Conservation (phyloP, 306 rosid species). For the Quercus aquifolioides region DNA sequence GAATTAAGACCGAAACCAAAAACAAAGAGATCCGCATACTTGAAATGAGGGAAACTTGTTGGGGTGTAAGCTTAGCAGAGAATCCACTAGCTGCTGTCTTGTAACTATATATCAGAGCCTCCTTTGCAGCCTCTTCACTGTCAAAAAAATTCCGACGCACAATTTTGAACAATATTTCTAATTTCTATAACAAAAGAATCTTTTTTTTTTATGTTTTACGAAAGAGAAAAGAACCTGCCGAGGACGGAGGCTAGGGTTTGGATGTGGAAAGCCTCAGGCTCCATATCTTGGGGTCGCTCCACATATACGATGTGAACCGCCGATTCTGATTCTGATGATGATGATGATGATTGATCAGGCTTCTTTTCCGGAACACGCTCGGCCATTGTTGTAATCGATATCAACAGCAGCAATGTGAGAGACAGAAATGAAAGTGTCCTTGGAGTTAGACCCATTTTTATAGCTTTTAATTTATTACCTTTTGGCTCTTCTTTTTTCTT, state of each 20-base stretch:
- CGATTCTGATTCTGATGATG: conserved; percentile 10
- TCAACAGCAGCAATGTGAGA: not conserved
- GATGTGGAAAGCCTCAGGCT: conserved; percentile 74
- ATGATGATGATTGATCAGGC: conserved; percentile 12
- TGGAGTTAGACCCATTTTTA: not conserved
- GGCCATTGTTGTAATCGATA: conserved; percentile 46
- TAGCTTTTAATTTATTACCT: not conserved
- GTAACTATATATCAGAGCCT: conserved; percentile 83
- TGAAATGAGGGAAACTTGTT: conserved; percentile 45
- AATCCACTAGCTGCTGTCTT: conserved; percentile 87
- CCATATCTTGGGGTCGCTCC: conserved; percentile 58
- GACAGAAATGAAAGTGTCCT: not conserved
- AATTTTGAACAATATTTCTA: too few relatives aligned
- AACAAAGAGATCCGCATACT: conserved; percentile 23
- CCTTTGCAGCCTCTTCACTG: conserved; percentile 92
- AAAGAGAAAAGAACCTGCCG: conserved; percentile 53
- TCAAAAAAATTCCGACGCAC: not conserved
- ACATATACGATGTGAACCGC: conserved; percentile 85
- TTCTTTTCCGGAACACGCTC: conserved; percentile 19
- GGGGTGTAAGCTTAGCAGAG: conserved; percentile 88
- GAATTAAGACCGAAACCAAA: too few relatives aligned
- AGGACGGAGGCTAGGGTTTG: conserved; percentile 84
- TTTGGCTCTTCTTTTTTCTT: not conserved
- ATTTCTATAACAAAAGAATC: too few relatives aligned
- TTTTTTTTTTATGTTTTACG: too few relatives aligned